Conservation (phyloP, 2,329 filamentous ascomycete genomes). For the Aspergillus versicolor region DNA sequence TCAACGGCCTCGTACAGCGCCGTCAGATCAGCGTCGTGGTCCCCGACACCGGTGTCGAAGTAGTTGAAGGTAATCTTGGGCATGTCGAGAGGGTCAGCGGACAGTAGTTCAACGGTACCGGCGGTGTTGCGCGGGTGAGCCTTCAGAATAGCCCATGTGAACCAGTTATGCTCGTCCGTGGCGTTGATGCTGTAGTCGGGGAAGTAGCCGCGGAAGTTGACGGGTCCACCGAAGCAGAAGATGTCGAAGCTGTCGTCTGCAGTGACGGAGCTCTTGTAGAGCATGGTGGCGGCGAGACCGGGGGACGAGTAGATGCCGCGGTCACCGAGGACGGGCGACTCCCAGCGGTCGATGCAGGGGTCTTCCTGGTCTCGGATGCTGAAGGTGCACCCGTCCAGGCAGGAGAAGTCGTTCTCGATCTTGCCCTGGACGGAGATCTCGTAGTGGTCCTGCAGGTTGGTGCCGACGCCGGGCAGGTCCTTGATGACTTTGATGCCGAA, state of each 20-base stretch:
- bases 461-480: constrained; percentile 62
- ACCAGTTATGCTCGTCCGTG: constrained; percentile 43
- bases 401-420: constrained; percentile 43
- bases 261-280: constrained; percentile 36
- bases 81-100: constrained; percentile 61
- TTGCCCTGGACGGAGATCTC: constrained; percentile 25
- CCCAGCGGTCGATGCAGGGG: constrained; percentile 47
- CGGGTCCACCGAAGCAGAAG: constrained; percentile 56
- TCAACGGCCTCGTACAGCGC: constrained; percentile 58
- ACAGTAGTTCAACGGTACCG: constrained; percentile 62
- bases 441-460: constrained; percentile 62
- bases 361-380: constrained; percentile 26
- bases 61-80: constrained; percentile 65
- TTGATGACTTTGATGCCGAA: constrained; percentile 56
- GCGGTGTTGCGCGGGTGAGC: constrained; percentile 62
- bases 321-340: constrained; percentile 36
- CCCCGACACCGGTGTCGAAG: constrained; percentile 45
- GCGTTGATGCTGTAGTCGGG: constrained; percentile 46
- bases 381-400: constrained; percentile 36
- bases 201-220: constrained; percentile 55
- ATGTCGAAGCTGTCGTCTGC: constrained; percentile 52
- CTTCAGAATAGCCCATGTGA: constrained; percentile 55
- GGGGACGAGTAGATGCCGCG: constrained; percentile 49
- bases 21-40: constrained; percentile 50
- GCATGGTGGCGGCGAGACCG: constrained; percentile 55